Evolutionary conservation across 1,284 basidiomycete species (phyloP), one percentile per base, ranked within the genome.

Genomic region (Boletus sp.): DNA sequence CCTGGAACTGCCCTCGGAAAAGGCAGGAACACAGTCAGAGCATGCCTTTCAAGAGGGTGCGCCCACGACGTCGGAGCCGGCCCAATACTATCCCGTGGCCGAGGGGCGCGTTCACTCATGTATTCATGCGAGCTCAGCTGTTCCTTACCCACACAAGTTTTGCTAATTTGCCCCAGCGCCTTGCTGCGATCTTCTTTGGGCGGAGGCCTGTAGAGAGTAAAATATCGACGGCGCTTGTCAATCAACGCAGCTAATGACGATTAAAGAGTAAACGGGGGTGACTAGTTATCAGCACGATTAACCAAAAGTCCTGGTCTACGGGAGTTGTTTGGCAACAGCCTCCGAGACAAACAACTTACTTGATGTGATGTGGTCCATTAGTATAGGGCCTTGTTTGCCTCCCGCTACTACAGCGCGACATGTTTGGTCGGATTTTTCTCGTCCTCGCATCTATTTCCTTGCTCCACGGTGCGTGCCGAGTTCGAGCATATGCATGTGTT

Each of bases 341-440:
- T 52, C 35, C n/a, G 37, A 55, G 51, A 46, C 36, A 56, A 56
- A 56, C 45, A 57, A 50, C 35, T 22, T 22, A 6, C 22, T 22
- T 6, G 22, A 22, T 3, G 22, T 22, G 22, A 22, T 6, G 22
- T 22, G 22, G 22, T 22, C 22, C 22, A n/a, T n/a, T n/a, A 22
- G 22, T 22, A 22, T 13, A 27, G 6, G 25, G 25, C 12, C 33
- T 19, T 34, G 33, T 34, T 34, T 34, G 32, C n/a, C n/a, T n/a
- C n/a, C n/a, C n/a, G n/a, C n/a, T n/a, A n/a, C n/a, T n/a, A n/a
- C n/a, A 22, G 22, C 6, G 16, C 37, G 8, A 27, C 5, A 79
- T 81, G 80, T 60, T 73, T 35, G 73, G 71, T 23, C 69, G 67
- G 51, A 37, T 71, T 30, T 60, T 80, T 33, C 69, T 81, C 5